Conservation (phyloP, 805 yeast genomes). For the Cyberlindnera saturnus region DNA sequence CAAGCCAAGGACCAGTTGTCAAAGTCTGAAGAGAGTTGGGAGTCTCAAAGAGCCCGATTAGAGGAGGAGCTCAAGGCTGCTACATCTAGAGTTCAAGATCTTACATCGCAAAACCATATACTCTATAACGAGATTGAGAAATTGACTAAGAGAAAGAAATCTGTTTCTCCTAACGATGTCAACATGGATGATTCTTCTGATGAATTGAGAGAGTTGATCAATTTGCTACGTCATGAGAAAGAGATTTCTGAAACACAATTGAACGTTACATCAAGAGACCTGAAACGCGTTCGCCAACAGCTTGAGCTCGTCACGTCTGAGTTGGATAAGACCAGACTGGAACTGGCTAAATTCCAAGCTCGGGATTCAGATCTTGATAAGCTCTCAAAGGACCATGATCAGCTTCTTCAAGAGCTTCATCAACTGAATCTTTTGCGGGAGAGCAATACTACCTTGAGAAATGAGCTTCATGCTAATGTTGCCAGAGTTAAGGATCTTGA, state of each 20-base stretch:
- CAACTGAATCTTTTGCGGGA: slow-evolving; percentile 61
- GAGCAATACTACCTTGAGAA: slow-evolving; percentile 58
- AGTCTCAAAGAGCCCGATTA: slow-evolving; percentile 32
- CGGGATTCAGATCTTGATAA: slow-evolving; percentile 25
- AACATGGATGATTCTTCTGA: slow-evolving; percentile 15
- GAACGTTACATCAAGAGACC: slow-evolving; percentile 47
- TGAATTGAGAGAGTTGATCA: slow-evolving; percentile 47
- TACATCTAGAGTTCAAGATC: slow-evolving; percentile 43
- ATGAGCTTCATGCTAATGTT: slow-evolving; percentile 34
- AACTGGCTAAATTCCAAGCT: slow-evolving; percentile 33
- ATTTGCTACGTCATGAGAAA: slow-evolving; percentile 66
- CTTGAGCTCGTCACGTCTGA: slow-evolving; percentile 43
- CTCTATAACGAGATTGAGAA: slow-evolving; percentile 63
- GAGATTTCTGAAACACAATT: slow-evolving; percentile 62
- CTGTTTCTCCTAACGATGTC: neutral
- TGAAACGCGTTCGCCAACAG: slow-evolving; percentile 43
- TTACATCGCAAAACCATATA: slow-evolving; percentile 61
- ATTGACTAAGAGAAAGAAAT: slow-evolving; percentile 17
- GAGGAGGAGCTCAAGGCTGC: slow-evolving; percentile 44
- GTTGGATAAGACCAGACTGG: slow-evolving; percentile 44
- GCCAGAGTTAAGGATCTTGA: slow-evolving; percentile 35
- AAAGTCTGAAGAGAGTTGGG: slow-evolving; percentile 39
- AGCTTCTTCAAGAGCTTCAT: slow-evolving; percentile 46
- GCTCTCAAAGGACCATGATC: slow-evolving; percentile 33
- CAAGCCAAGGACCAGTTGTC: slow-evolving; percentile 28